Evolutionary conservation across 805 yeast genomes (phyloP).

Genomic region (Lachancea kluyveri): DNA sequence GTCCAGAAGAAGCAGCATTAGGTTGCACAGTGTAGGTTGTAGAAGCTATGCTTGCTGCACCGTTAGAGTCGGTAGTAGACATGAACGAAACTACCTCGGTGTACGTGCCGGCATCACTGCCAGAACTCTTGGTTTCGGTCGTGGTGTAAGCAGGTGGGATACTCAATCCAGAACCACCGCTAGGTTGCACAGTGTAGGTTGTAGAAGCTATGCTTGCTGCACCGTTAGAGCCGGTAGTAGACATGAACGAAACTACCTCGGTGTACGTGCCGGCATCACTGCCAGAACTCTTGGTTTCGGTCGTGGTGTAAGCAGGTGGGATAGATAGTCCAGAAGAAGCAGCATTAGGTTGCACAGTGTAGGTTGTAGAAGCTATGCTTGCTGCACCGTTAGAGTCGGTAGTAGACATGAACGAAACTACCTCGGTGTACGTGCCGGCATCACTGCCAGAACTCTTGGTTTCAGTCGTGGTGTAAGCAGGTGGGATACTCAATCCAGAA

Average conservation of each 20-base stretch:
- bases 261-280: background rate
- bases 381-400: too few relatives aligned
- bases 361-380: too few relatives aligned
- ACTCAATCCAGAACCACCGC: background rate
- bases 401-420: too few relatives aligned
- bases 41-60: background rate
- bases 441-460: too few relatives aligned
- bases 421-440: too few relatives aligned
- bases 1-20: background rate
- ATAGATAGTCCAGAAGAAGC: too few relatives aligned
- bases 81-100: conserved; percentile 2
- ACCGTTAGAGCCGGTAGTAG: conserved; percentile 2
- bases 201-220: background rate
- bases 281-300: too few relatives aligned
- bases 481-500: too few relatives aligned
- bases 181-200: background rate
- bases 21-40: background rate
- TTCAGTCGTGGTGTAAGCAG: too few relatives aligned
- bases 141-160: conserved; percentile 2
- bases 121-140: too few relatives aligned
- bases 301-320: conserved; percentile 2
- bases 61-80: conserved; percentile 1
- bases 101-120: too few relatives aligned
- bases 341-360: too few relatives aligned
- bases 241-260: conserved; percentile 1